phyloP scores from a whole-genome alignment of 2,329 filamentous ascomycete species.

The Ceratocystis cacaofunesta region DNA sequence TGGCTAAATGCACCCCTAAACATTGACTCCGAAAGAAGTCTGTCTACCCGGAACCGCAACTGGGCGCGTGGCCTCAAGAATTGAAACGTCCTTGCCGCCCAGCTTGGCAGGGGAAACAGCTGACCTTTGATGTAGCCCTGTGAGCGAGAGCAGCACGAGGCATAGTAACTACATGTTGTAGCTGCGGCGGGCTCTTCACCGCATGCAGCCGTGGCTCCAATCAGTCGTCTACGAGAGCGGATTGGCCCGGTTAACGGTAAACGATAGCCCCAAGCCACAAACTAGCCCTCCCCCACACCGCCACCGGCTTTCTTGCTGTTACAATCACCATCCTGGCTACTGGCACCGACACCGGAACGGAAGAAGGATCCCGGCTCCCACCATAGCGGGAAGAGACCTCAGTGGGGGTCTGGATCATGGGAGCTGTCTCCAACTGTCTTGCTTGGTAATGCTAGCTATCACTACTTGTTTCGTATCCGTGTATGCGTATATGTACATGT shows the following conservation, averaged over 20 bases:
- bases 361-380: not conserved
- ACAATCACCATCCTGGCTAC: not conserved
- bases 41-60: not conserved
- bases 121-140: not conserved
- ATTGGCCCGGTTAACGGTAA: not conserved
- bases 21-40: not conserved
- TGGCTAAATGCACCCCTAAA: not conserved
- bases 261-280: not conserved
- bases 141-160: not conserved
- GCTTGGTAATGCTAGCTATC: not conserved
- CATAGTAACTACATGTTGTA: not conserved
- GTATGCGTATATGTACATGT: not conserved
- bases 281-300: not conserved
- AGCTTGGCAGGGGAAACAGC: not conserved
- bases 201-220: not conserved
- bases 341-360: conserved; percentile 6
- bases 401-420: not conserved
- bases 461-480: not conserved
- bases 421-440: not conserved
- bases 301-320: not conserved
- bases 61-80: not conserved
- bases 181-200: not conserved
- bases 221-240: not conserved
- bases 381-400: not conserved
- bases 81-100: not conserved